Percentiles rank a stretch among this genome's conserved stretches.
phyloP scores from a whole-genome alignment of 371 early-diverging fungal species.

The Mortierella sp. region DNA sequence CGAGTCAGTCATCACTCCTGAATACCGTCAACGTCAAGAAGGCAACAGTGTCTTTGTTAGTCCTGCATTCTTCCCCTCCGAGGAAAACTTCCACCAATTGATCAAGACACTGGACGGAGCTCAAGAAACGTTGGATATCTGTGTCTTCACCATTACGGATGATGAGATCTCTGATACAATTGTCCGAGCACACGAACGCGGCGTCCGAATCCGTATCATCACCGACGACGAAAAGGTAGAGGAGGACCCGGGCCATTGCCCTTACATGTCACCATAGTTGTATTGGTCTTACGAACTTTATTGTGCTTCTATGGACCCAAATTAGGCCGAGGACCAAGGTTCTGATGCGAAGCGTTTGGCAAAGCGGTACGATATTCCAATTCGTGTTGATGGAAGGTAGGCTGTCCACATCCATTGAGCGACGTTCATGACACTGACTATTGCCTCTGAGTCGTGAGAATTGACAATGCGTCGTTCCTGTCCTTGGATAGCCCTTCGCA shows the following conservation, averaged over 20 bases:
- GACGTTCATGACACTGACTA: no score
- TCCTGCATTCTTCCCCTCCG: constrained; percentile 66
- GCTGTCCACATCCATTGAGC: neutral
- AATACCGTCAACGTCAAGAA: neutral
- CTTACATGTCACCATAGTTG: neutral
- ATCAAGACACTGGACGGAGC: constrained; percentile 58
- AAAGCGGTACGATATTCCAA: constrained; percentile 20
- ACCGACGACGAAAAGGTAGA: constrained; percentile 43
- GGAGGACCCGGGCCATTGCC: neutral
- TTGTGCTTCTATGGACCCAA: neutral
- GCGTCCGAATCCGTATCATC: constrained; percentile 63
- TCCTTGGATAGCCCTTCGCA: constrained; percentile 45
- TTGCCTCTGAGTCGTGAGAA: no score
- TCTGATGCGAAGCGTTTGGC: constrained; percentile 45
- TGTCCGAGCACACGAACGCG: constrained; percentile 58
- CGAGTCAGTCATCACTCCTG: constrained; percentile 16
- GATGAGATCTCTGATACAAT: constrained; percentile 59
- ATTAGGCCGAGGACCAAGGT: constrained; percentile 35
- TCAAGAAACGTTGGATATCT: constrained; percentile 59
- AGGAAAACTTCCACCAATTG: constrained; percentile 55
- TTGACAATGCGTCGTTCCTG: neutral
- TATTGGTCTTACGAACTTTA: neutral
- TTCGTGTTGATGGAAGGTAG: constrained; percentile 41
- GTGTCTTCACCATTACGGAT: constrained; percentile 67
- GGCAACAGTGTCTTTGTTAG: constrained; percentile 55